Conservation (phyloP, 164 flowering plant species). For the Vitis labrusca region DNA sequence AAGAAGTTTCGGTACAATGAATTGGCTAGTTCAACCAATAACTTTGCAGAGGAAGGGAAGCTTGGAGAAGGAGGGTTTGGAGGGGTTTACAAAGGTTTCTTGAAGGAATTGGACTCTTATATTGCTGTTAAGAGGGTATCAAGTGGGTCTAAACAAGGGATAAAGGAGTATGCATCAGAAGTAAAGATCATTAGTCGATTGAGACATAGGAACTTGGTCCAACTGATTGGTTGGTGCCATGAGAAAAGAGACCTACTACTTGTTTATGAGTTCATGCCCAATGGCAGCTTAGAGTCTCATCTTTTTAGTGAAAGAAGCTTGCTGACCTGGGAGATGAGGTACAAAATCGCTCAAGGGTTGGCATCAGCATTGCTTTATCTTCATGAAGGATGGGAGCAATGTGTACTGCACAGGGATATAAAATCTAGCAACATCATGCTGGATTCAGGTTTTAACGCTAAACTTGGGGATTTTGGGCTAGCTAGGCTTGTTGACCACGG, state of each 20-base stretch:
- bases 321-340: slow-evolving; percentile 24
- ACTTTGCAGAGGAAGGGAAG: slow-evolving; percentile 22
- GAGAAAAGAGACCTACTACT: slow-evolving; percentile 19
- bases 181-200: slow-evolving; percentile 30
- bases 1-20: slow-evolving; percentile 26
- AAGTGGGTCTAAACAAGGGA: slow-evolving; percentile 27
- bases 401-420: slow-evolving; percentile 37
- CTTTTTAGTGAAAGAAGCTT: slow-evolving; percentile 2
- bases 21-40: slow-evolving; percentile 18
- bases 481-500: slow-evolving; percentile 28
- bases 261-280: slow-evolving; percentile 36
- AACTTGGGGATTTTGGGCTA: slow-evolving; percentile 37
- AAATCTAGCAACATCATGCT: slow-evolving; percentile 41
- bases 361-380: slow-evolving; percentile 40
- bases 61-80: slow-evolving; percentile 42
- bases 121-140: slow-evolving; percentile 30
- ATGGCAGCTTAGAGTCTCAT: slow-evolving; percentile 30
- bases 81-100: slow-evolving; percentile 29
- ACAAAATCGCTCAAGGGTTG: slow-evolving; percentile 22
- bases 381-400: slow-evolving; percentile 43
- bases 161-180: slow-evolving; percentile 35
- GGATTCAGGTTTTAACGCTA: slow-evolving; percentile 33
- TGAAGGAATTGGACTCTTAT: slow-evolving; percentile 4
- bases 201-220: slow-evolving; percentile 36
- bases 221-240: slow-evolving; percentile 42